Evolutionary conservation across 352 stramenopile species (phyloP).

Genomic region (Phytopythium mirpurense): DNA sequence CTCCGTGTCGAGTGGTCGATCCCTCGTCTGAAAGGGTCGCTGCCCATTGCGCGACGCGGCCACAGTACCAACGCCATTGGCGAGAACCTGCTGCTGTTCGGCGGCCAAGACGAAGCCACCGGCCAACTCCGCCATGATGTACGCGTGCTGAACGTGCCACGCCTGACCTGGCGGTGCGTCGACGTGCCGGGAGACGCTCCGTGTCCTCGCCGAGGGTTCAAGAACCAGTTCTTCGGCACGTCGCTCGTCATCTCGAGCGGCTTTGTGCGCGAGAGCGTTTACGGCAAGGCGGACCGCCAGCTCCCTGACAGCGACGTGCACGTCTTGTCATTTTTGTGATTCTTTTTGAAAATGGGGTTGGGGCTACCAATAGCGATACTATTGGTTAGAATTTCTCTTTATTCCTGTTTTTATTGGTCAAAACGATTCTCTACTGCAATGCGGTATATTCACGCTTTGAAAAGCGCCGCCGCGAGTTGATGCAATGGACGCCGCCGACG

Average conservation of each 20-base stretch:
- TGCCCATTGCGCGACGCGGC: conserved; percentile 41
- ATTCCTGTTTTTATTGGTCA: neutral
- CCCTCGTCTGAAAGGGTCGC: conserved; percentile 25
- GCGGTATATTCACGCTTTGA: too few relatives aligned
- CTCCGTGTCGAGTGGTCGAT: conserved; percentile 30
- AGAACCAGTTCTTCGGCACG: conserved; percentile 74
- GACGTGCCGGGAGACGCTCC: conserved; percentile 29
- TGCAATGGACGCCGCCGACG: too few relatives aligned
- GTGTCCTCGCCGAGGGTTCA: conserved; percentile 67
- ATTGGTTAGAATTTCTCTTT: neutral
- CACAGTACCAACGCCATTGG: conserved; percentile 60
- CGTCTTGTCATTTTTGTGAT: conserved; percentile 27
- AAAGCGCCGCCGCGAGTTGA: too few relatives aligned
- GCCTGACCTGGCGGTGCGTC: conserved; percentile 26
- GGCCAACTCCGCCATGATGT: conserved; percentile 47
- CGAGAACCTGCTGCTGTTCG: conserved; percentile 54
- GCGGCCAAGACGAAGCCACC: conserved; percentile 45
- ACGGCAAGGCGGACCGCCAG: conserved; percentile 43
- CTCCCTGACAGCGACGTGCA: conserved; percentile 62
- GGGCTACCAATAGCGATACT: too few relatives aligned
- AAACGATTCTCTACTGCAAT: too few relatives aligned
- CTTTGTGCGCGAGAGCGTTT: conserved; percentile 38
- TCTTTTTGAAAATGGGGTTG: too few relatives aligned
- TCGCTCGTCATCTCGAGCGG: conserved; percentile 69
- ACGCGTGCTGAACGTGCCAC: conserved; percentile 29